These are phyloP conservation scores for Glarea lozoyensis DNA, from an alignment of 495 filamentous ascomycete species.

Conservation along the genomic window DNA sequence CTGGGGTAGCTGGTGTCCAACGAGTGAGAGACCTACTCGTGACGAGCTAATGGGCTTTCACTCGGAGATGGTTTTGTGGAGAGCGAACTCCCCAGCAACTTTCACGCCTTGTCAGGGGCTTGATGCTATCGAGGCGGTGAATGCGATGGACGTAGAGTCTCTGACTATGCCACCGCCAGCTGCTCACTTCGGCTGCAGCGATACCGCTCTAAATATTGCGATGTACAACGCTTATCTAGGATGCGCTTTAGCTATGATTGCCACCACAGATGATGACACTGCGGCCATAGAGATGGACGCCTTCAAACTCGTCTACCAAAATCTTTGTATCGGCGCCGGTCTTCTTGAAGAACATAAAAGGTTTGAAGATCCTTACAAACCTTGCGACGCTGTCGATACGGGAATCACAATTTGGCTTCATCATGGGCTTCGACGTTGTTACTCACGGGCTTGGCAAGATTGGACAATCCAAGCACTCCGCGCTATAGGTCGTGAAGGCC, in stretches of 20 bases:
- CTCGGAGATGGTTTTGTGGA: conserved; percentile 12
- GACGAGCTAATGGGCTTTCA: conserved; percentile 10
- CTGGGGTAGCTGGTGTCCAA: conserved; percentile 9
- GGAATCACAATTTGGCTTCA: conserved; percentile 8
- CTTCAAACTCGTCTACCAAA: conserved; percentile 11
- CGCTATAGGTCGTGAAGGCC: conserved; percentile 6
- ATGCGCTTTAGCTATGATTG: conserved; percentile 10
- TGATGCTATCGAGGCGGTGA: background rate
- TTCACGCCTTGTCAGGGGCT: background rate
- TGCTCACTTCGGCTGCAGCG: conserved; percentile 1
- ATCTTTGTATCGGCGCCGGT: conserved; percentile 8
- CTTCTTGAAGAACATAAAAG: conserved; percentile 1
- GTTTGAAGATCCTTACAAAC: conserved; percentile 5
- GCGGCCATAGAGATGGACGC: conserved; percentile 3
- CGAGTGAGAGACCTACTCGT: conserved; percentile 7
- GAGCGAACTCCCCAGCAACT: conserved; percentile 10
- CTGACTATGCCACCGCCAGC: conserved; percentile 4
- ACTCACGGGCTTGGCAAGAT: conserved; percentile 6
- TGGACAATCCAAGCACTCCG: conserved; percentile 6
- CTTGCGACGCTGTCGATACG: conserved; percentile 8
- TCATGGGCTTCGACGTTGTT: conserved; percentile 9
- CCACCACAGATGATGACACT: conserved; percentile 1
- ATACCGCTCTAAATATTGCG: conserved; percentile 9
- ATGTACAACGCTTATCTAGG: conserved; percentile 11
- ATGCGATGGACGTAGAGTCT: background rate